phyloP scores from a whole-genome alignment of 495 filamentous ascomycete genomes.

The Aspergillus saccharolyticus region DNA sequence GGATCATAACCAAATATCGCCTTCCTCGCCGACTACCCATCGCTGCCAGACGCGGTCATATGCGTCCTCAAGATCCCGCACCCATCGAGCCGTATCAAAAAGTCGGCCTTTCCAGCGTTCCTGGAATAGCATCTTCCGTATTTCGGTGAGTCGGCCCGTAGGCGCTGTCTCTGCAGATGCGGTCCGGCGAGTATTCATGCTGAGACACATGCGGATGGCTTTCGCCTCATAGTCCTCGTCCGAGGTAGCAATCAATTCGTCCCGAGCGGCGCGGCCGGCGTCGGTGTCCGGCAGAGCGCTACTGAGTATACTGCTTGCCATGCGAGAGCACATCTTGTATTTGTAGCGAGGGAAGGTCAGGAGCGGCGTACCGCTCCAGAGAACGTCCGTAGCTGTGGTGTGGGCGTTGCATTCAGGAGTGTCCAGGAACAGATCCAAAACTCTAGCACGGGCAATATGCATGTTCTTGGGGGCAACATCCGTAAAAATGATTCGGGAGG shows the following conservation, averaged over 20 bases:
- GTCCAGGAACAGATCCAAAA: conserved; percentile 93
- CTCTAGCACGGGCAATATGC: conserved; percentile 86
- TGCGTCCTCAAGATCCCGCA: conserved; percentile 81
- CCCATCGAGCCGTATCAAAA: conserved; percentile 92
- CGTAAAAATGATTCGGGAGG: conserved; percentile 90
- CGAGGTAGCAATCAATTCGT: conserved; percentile 67
- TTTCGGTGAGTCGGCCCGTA: conserved; percentile 62
- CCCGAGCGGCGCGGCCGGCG: conserved; percentile 61
- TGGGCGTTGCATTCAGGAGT: conserved; percentile 98
- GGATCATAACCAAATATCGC: conserved; percentile 74
- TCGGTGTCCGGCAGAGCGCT: conserved; percentile 73
- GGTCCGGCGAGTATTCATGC: conserved; percentile 56
- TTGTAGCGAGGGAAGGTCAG: conserved; percentile 89
- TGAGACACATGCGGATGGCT: conserved; percentile 66
- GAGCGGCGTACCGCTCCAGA: conserved; percentile 93
- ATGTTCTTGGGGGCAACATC: conserved; percentile 94
- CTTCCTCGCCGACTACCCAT: conserved; percentile 82
- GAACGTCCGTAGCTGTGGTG: conserved; percentile 92
- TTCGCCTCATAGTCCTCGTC: conserved; percentile 82
- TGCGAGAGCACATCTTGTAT: conserved; percentile 98
- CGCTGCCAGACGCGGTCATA: conserved; percentile 83
- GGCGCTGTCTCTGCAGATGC: conserved; percentile 46
- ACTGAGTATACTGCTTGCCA: conserved; percentile 89
- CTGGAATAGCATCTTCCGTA: conserved; percentile 75
- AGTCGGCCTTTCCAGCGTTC: conserved; percentile 77